A percentile compares a stretch with the other conserved stretches of the same genome.
phyloP scores from a whole-genome alignment of 2,329 filamentous ascomycete species.

The Lecanicillium sp. region DNA sequence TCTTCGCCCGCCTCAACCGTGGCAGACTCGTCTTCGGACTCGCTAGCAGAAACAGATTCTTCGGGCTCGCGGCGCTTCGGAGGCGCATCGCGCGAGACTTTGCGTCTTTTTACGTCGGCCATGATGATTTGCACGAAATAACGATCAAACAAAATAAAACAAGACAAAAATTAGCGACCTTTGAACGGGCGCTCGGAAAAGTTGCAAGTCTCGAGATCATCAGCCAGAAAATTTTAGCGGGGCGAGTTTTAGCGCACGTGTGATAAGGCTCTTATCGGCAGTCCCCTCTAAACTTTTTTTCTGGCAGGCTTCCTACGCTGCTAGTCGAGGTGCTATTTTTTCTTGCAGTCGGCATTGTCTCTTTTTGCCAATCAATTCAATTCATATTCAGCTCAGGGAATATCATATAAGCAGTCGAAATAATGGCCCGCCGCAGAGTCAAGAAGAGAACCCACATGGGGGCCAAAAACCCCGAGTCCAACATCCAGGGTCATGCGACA shows the following conservation, averaged over 20 bases:
- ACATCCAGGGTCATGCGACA: conserved; percentile 54
- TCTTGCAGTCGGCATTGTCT: conserved; percentile 11
- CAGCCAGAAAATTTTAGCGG: conserved; percentile 29
- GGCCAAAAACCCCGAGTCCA: conserved; percentile 53
- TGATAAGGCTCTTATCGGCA: conserved; percentile 21
- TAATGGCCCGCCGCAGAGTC: conserved; percentile 72
- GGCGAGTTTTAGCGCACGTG: conserved; percentile 15
- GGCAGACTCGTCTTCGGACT: conserved; percentile 26
- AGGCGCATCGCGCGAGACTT: conserved; percentile 26
- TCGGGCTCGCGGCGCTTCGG: neutral
- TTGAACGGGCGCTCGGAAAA: neutral
- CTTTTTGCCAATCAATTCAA: neutral
- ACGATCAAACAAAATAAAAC: neutral
- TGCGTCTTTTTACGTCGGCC: conserved; percentile 36
- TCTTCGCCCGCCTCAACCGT: conserved; percentile 31
- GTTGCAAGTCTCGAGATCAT: neutral
- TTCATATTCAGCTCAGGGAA: too few relatives aligned
- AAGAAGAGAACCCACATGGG: conserved; percentile 87
- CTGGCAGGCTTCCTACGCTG: conserved; percentile 13
- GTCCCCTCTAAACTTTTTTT: conserved; percentile 30
- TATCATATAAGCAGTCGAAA: conserved; percentile 8
- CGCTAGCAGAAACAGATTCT: conserved; percentile 1
- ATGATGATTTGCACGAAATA: conserved; percentile 22
- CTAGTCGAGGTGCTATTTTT: neutral
- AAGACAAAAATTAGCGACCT: neutral